These are phyloP conservation scores for Diaporthe sp. DNA, from an alignment of 2,329 filamentous ascomycete species.

Conservation along the genomic window DNA sequence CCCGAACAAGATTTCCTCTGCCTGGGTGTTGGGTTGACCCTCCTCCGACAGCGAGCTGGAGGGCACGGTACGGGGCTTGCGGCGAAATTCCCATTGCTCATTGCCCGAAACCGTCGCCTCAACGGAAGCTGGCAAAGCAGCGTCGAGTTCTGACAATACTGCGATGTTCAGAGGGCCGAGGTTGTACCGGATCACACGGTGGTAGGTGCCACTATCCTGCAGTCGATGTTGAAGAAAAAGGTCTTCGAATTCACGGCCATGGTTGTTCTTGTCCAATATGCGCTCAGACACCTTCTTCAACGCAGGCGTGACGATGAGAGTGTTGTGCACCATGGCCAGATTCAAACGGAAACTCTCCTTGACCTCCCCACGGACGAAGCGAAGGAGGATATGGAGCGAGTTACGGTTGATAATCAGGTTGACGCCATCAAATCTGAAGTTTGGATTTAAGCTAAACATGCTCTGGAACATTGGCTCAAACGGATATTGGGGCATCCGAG, in stretches of 20 bases:
- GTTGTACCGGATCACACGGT: slow-evolving; percentile 35
- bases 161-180: slow-evolving; percentile 33
- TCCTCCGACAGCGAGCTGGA: not conserved
- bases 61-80: not conserved
- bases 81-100: slow-evolving; percentile 5
- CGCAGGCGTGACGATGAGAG: slow-evolving; percentile 33
- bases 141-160: slow-evolving; percentile 35
- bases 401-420: slow-evolving; percentile 48
- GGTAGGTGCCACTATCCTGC: slow-evolving; percentile 8
- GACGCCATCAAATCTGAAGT: slow-evolving; percentile 44
- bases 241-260: slow-evolving; percentile 34
- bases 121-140: not conserved
- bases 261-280: not conserved
- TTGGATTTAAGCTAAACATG: slow-evolving; percentile 42
- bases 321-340: slow-evolving; percentile 31
- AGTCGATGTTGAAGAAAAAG: not conserved
- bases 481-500: slow-evolving; percentile 40
- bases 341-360: slow-evolving; percentile 26
- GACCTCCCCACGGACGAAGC: slow-evolving; percentile 36
- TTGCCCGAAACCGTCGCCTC: not conserved
- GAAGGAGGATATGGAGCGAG: slow-evolving; percentile 43
- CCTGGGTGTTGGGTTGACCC: not conserved
- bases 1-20: slow-evolving; percentile 22
- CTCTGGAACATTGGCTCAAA: slow-evolving; percentile 49
- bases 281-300: slow-evolving; percentile 17